Evolutionary conservation across 169 alveolate species (phyloP), one percentile per base, ranked within the genome.

Genomic region (Hammondia hammondi): DNA sequence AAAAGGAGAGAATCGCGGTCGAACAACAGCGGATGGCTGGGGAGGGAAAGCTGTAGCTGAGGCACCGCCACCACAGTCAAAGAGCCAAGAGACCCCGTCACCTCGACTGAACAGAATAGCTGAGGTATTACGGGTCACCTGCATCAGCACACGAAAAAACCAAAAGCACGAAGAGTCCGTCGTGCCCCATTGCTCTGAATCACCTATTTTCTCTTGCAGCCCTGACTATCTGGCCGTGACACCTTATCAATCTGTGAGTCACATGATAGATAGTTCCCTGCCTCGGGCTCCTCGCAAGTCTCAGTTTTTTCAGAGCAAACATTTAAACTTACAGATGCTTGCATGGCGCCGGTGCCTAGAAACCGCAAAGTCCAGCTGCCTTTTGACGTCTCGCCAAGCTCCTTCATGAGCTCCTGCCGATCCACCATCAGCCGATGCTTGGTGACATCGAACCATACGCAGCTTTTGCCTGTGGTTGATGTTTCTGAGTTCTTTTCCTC

Each of bases 51-150:
- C 70, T 27, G 90, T 70, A 4, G 90, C 93, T 45, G 95, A 93
- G 2, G 95, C 92, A 10, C 95, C 95, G 17, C 95, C 95, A 24
- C 95, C 95, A 48, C 95, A 93, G 43, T 93, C 95, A 61, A 93
- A 93, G 43, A 93, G 93, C 95, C 95, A 93, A 5, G 95, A 91
- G 27, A 87, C 81, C n/a, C 95, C 95, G 56, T 93, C 95, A 21
- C 95, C 95, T 24, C 93, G 89, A 21, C 90, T 85, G 72, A 93
- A 93, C 81, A 93, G 43, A 37, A 93, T 57, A 43, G 91, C 90
- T 37, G 95, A 93, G 37, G 95, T 93, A 12, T 91, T 91, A 81
- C 95, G 90, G 67, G 95, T 87, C 46, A 91, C 93, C 95, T 93
- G 95, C 1, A 67, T 29, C 10, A 52, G 61, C 10, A 52, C 61